Evolutionary conservation across 371 early-diverging fungal genomes (phyloP), one percentile per base, ranked within the genome.

Genomic region (Mucor mucedo): DNA sequence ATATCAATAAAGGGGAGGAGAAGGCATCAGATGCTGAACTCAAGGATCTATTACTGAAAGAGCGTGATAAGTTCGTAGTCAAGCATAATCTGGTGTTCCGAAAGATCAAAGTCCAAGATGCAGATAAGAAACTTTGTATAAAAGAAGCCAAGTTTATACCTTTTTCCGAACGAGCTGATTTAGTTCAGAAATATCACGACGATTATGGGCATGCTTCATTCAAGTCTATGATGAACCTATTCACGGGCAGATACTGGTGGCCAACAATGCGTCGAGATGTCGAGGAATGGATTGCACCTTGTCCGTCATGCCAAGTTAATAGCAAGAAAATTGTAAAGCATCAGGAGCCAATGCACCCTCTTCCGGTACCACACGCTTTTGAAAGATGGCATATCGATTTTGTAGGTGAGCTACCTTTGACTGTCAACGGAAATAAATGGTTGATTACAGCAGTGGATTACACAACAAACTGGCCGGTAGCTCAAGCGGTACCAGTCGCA

Each of bases 381-480:
- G 58, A 63, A 6, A 60, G 61, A 1, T 73, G 73, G 73, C 73
- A 73, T 47, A 21, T 73, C 5, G 72, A 66, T 4, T 66, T 66
- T 28, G 10, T 58, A 0, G 63, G 69, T n/a, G 58, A 40, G 8
- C 21, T 61, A 1, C 64, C 60, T 14, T 8, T 53, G 14, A 47
- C 44, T 21, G 32, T 52, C 60, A 68, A 45, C 14, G 68, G 35
- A 60, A 64, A 11, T 54, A 21, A 21, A 21, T 21, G 21, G 21
- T 21, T 21, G 21, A 1, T 21, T 21, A 21, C 21, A 21, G 21
- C 78, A 0, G 76, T 81, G 10, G 81, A 84, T 52, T 69, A 71
- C 49, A 52, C 66, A 1, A 80, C 79, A 1, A 3, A 81, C 78
- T 79, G 80, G 78, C 63, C 67, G 0, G 58, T 70, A 11, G 77